Evolutionary conservation across 2,329 filamentous ascomycete genomes (phyloP).

Genomic region (Myriangium duriaei): DNA sequence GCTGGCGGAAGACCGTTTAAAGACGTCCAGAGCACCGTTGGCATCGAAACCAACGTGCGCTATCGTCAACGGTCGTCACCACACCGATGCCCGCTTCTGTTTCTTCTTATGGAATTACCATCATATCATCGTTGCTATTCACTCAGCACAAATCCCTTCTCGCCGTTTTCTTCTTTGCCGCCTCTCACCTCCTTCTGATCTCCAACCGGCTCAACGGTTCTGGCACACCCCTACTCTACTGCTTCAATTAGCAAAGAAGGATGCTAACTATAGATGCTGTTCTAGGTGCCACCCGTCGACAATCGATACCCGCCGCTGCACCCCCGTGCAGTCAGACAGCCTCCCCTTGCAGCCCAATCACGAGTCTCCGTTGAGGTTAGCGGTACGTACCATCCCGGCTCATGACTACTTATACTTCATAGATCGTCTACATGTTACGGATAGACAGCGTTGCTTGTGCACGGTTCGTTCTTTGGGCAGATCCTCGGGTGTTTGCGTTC

Average conservation of each 20-base stretch:
- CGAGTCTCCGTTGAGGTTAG: too few relatives aligned
- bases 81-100: neutral
- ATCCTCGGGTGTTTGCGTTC: too few relatives aligned
- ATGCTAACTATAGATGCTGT: slow-evolving; percentile 24
- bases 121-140: too few relatives aligned
- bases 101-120: too few relatives aligned
- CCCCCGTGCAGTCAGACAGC: too few relatives aligned
- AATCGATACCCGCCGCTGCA: neutral
- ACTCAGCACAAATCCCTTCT: too few relatives aligned
- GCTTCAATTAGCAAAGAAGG: slow-evolving; percentile 56
- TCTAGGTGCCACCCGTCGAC: neutral
- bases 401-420: too few relatives aligned
- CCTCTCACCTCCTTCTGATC: neutral
- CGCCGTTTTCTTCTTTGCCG: neutral
- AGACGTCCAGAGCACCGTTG: neutral
- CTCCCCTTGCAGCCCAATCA: too few relatives aligned
- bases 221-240: slow-evolving; percentile 29
- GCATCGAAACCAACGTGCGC: neutral
- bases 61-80: neutral
- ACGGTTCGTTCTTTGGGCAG: too few relatives aligned
- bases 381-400: too few relatives aligned
- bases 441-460: too few relatives aligned
- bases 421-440: too few relatives aligned
- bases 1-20: neutral
- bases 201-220: neutral